Evolutionary conservation across 352 stramenopile genomes (phyloP).

Genomic region (Phytophthora chlamydospora): DNA sequence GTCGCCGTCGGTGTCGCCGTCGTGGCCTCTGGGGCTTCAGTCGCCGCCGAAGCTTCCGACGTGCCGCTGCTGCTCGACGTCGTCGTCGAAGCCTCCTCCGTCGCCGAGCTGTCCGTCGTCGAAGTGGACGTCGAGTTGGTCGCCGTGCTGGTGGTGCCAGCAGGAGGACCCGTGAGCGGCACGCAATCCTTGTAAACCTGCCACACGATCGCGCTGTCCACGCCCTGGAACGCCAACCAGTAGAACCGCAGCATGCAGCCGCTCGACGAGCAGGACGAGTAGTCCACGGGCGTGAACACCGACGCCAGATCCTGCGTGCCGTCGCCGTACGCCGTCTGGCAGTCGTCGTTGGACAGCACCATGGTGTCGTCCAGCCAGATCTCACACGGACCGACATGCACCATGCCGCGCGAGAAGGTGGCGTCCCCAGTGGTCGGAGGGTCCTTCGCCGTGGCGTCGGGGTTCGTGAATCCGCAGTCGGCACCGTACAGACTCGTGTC

Average conservation of each 20-base stretch:
- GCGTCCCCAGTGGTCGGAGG: conserved; percentile 19
- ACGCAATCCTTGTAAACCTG: conserved; percentile 46
- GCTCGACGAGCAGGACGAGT: conserved; percentile 29
- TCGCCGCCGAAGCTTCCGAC: conserved; percentile 4
- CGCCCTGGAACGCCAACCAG: conserved; percentile 40
- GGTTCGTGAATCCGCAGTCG: conserved; percentile 34
- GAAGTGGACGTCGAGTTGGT: conserved; percentile 27
- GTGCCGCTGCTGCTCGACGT: conserved; percentile 22
- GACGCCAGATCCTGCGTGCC: conserved; percentile 34
- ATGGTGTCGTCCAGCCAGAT: conserved; percentile 35
- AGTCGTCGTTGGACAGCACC: conserved; percentile 42
- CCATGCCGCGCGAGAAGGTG: conserved; percentile 32
- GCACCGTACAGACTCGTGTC: conserved; percentile 35
- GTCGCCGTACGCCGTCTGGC: conserved; percentile 31
- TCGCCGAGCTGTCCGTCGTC: conserved; percentile 8
- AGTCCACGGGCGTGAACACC: conserved; percentile 42
- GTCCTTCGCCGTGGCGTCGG: conserved; percentile 30
- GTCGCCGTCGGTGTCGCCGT: conserved; percentile 4
- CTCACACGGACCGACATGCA: conserved; percentile 35
- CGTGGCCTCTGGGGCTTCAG: conserved; percentile 9
- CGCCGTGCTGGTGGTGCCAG: conserved; percentile 7
- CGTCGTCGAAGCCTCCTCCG: conserved; percentile 1
- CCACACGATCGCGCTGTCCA: too few species aligned
- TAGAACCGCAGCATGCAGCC: conserved; percentile 47
- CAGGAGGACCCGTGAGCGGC: conserved; percentile 28